Percentiles rank a stretch among this genome's conserved stretches.
Evolutionary conservation across 2,329 filamentous ascomycete species (phyloP).

Genomic region (Lachnellula arida): DNA sequence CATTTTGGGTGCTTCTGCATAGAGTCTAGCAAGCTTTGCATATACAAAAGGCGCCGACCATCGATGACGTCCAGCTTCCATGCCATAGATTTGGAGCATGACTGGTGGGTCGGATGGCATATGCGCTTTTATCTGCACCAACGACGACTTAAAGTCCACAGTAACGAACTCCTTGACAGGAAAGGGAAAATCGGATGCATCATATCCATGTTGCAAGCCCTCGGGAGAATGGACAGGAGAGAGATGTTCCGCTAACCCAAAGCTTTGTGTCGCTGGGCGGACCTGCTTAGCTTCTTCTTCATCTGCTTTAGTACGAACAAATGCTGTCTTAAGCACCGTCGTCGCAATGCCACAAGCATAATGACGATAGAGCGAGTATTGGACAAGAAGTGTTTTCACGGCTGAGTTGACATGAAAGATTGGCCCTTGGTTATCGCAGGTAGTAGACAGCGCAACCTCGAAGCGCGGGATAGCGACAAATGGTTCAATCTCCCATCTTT

Average conservation of each 20-base stretch:
- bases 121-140: constrained; percentile 83
- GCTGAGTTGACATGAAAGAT: constrained; percentile 83
- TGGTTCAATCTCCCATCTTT: constrained; percentile 78
- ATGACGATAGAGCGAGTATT: constrained; percentile 91
- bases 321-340: constrained; percentile 68
- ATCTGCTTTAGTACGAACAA: constrained; percentile 50
- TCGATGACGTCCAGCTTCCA: constrained; percentile 79
- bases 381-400: constrained; percentile 71
- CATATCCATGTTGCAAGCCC: constrained; percentile 16
- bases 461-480: constrained; percentile 84
- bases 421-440: constrained; percentile 80
- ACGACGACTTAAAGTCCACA: constrained; percentile 73
- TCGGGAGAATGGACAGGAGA: constrained; percentile 27
- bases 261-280: constrained; percentile 20
- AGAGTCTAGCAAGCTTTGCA: constrained; percentile 75
- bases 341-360: constrained; percentile 82
- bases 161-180: constrained; percentile 62
- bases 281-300: constrained; percentile 37
- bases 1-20: constrained; percentile 81
- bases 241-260: constrained; percentile 18
- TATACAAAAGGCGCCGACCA: constrained; percentile 81
- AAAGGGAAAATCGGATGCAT: constrained; percentile 25
- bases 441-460: constrained; percentile 79
- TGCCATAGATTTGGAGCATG: constrained; percentile 80
- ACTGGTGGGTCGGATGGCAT: constrained; percentile 87